phyloP scores from a whole-genome alignment of 495 filamentous ascomycete species.

The Endocarpon pusillum region DNA sequence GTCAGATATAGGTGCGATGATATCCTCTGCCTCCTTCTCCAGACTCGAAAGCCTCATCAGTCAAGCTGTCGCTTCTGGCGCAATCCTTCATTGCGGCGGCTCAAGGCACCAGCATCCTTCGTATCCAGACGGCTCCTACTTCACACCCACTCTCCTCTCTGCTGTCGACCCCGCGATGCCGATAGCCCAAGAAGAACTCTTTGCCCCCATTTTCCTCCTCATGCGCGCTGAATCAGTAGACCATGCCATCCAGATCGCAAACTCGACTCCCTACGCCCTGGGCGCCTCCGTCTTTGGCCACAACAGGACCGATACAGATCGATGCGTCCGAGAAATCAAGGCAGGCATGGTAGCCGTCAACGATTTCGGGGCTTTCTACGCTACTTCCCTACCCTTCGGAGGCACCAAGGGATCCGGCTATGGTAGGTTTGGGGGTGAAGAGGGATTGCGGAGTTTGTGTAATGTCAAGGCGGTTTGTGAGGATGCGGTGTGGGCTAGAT shows the following conservation, averaged over 20 bases:
- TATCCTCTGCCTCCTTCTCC: slow-evolving; percentile 56
- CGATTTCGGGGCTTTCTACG: slow-evolving; percentile 85
- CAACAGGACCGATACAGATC: slow-evolving; percentile 20
- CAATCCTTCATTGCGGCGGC: slow-evolving; percentile 70
- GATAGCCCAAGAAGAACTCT: slow-evolving; percentile 84
- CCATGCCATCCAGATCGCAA: slow-evolving; percentile 53
- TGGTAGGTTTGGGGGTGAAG: slow-evolving; percentile 80
- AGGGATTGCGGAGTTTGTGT: slow-evolving; percentile 68
- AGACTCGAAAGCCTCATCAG: slow-evolving; percentile 53
- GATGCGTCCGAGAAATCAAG: slow-evolving; percentile 48
- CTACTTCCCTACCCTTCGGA: slow-evolving; percentile 85
- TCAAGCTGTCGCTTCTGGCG: slow-evolving; percentile 62
- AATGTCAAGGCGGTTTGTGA: slow-evolving; percentile 74
- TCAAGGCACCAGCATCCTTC: slow-evolving; percentile 47
- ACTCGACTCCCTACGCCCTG: slow-evolving; percentile 60
- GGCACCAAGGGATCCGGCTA: slow-evolving; percentile 71
- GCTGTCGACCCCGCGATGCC: slow-evolving; percentile 63
- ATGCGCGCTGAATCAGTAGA: slow-evolving; percentile 48
- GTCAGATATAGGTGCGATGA: slow-evolving; percentile 74
- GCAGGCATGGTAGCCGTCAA: slow-evolving; percentile 88
- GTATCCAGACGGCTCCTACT: slow-evolving; percentile 71
- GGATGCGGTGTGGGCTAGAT: slow-evolving; percentile 40
- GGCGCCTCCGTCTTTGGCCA: slow-evolving; percentile 71
- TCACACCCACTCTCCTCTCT: slow-evolving; percentile 71
- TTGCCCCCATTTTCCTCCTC: slow-evolving; percentile 75